These are phyloP conservation scores for Lasiodiplodia hormozganensis DNA, from an alignment of 2,329 filamentous ascomycete genomes.

Conservation along the genomic window DNA sequence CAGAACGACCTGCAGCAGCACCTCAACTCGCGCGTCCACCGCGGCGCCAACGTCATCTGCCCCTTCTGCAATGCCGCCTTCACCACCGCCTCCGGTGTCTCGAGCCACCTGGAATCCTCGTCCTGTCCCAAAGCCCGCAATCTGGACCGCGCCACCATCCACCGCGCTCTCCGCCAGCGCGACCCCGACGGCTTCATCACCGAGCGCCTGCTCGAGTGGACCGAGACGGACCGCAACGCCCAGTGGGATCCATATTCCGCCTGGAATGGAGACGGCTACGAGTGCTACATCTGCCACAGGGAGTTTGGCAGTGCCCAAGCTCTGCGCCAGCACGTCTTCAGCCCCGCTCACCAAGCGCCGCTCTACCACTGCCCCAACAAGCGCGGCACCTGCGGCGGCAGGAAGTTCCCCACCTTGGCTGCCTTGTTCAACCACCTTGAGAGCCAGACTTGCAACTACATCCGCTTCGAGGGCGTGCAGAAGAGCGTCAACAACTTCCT, in stretches of 20 bases:
- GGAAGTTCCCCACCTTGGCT: slow-evolving; percentile 50
- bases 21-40: slow-evolving; percentile 60
- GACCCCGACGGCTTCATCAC: slow-evolving; percentile 60
- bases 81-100: slow-evolving; percentile 61
- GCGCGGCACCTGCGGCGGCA: slow-evolving; percentile 43
- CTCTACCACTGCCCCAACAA: slow-evolving; percentile 56
- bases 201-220: slow-evolving; percentile 59
- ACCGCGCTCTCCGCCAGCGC: slow-evolving; percentile 51
- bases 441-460: slow-evolving; percentile 51
- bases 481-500: slow-evolving; percentile 32
- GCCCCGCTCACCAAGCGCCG: slow-evolving; percentile 57
- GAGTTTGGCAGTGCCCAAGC: slow-evolving; percentile 45
- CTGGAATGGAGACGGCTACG: slow-evolving; percentile 56
- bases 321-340: slow-evolving; percentile 63
- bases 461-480: slow-evolving; percentile 52
- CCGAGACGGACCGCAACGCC: slow-evolving; percentile 37
- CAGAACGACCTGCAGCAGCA: slow-evolving; percentile 54
- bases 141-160: slow-evolving; percentile 59
- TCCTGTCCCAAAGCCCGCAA: slow-evolving; percentile 55
- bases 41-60: slow-evolving; percentile 54
- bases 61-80: slow-evolving; percentile 61
- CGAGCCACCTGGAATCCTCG: slow-evolving; percentile 64
- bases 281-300: slow-evolving; percentile 63
- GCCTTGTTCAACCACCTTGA: slow-evolving; percentile 54
- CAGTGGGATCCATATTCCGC: slow-evolving; percentile 48